Percentiles rank a stretch among this genome's conserved stretches.
These are phyloP conservation scores for Punica granatum DNA, from an alignment of 345 rosid genomes.

Conservation along the genomic window DNA sequence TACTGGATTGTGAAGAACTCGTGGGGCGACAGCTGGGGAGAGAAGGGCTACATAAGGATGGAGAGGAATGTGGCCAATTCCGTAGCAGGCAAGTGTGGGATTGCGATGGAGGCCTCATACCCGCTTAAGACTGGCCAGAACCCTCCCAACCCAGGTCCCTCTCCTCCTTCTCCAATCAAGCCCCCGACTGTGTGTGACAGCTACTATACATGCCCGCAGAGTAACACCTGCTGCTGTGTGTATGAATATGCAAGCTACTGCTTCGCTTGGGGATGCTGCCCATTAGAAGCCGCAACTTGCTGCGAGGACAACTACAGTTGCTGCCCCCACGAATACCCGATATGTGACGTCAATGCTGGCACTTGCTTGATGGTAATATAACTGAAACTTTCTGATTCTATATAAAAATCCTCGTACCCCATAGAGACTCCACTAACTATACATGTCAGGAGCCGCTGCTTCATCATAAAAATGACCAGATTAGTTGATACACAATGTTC, in stretches of 20 bases:
- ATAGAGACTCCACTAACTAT: too few species aligned
- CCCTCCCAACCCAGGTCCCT: slow-evolving; percentile 94
- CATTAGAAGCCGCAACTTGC: slow-evolving; percentile 76
- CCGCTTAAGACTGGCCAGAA: slow-evolving; percentile 73
- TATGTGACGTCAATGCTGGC: slow-evolving; percentile 56
- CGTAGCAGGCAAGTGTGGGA: slow-evolving; percentile 72
- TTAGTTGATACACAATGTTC: too few species aligned
- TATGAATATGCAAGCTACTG: slow-evolving; percentile 52
- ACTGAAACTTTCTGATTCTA: too few species aligned
- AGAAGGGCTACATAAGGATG: slow-evolving; percentile 70
- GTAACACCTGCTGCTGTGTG: slow-evolving; percentile 83
- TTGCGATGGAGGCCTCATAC: slow-evolving; percentile 77
- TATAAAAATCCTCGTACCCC: too few species aligned
- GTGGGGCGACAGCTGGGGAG: slow-evolving; percentile 88
- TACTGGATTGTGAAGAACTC: slow-evolving; percentile 86
- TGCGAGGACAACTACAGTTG: slow-evolving; percentile 76
- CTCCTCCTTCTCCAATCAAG: slow-evolving; percentile 79
- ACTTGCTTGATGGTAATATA: slow-evolving; percentile 59
- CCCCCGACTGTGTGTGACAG: slow-evolving; percentile 73
- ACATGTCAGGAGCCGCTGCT: too few species aligned
- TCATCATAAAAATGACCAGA: too few species aligned
- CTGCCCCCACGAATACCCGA: slow-evolving; percentile 80
- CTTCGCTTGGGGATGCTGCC: slow-evolving; percentile 96
- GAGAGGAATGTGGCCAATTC: slow-evolving; percentile 35
- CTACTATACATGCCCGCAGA: slow-evolving; percentile 55